A percentile compares a stretch with the other conserved stretches of the same genome.
These are phyloP conservation scores for Kurtzmaniella quercitrusa DNA, from an alignment of 1,139 yeast species.

Conservation along the genomic window DNA sequence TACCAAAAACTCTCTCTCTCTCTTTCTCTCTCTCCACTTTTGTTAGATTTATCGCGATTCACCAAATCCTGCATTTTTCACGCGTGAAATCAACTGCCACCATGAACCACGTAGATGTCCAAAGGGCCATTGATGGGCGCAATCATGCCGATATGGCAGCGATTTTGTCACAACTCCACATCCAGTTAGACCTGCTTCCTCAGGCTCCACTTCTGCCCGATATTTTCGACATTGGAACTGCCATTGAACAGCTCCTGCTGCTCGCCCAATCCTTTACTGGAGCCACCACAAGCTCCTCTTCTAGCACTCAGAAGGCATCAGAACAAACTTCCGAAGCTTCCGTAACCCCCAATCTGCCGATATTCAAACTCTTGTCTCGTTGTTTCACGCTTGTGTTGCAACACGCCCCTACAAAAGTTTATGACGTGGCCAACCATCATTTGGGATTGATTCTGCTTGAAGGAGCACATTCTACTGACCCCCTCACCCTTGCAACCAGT, in stretches of 20 bases:
- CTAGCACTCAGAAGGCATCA: not conserved
- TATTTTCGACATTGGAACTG: constrained; percentile 1
- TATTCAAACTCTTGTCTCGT: constrained; percentile 29
- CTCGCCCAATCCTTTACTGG: not conserved
- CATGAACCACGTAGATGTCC: constrained; percentile 1
- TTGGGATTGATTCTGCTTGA: constrained; percentile 24
- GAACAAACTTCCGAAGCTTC: not conserved
- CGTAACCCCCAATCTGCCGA: constrained; percentile 17
- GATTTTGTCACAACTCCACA: not conserved
- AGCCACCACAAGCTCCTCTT: not conserved
- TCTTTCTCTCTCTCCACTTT: not conserved
- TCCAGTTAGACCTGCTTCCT: not conserved
- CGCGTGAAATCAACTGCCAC: not conserved
- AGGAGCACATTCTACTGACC: constrained; percentile 12
- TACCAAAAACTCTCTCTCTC: not conserved
- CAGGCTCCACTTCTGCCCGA: not conserved
- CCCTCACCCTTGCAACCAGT: not conserved
- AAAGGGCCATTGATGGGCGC: constrained; percentile 1
- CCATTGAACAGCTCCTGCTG: not conserved
- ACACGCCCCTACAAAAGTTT: constrained; percentile 32
- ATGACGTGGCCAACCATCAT: constrained; percentile 37
- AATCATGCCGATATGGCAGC: not conserved
- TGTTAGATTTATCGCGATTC: too few relatives aligned
- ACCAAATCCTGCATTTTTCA: not conserved
- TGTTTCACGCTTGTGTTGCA: constrained; percentile 26